A percentile compares a stretch with the other conserved stretches of the same genome.
These are phyloP conservation scores for Rehmannia glutinosa DNA, from an alignment of 257 asterid species.

Conservation along the genomic window DNA sequence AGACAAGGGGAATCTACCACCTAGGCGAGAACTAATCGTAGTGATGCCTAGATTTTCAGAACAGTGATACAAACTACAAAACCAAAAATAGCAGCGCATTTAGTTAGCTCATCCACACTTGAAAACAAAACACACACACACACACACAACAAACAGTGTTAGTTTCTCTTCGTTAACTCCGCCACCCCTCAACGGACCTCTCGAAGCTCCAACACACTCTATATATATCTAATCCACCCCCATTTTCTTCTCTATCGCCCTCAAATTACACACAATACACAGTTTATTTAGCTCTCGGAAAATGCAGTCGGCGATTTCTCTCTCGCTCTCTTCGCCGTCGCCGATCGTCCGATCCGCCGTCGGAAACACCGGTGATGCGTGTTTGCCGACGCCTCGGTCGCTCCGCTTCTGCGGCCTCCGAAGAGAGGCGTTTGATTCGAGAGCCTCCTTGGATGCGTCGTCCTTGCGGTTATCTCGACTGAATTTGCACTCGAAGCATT, in stretches of 20 bases:
- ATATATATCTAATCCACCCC: neutral
- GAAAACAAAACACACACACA: neutral
- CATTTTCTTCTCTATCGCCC: neutral
- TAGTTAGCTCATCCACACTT: neutral
- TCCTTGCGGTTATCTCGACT: constrained; percentile 32
- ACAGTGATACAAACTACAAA: too few species aligned
- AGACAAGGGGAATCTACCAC: too few species aligned
- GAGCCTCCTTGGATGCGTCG: constrained; percentile 25
- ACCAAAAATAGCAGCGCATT: neutral
- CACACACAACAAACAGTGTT: too few species aligned
- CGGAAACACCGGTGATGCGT: constrained; percentile 21
- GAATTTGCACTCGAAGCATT: constrained; percentile 21
- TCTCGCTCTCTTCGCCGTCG: constrained; percentile 51
- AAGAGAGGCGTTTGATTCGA: constrained; percentile 51
- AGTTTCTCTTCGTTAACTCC: constrained; percentile 59
- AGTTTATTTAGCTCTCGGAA: neutral
- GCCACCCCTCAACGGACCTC: constrained; percentile 62
- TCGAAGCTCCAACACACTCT: constrained; percentile 39
- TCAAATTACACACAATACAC: constrained; percentile 11
- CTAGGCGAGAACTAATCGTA: too few species aligned
- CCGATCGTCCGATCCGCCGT: constrained; percentile 41
- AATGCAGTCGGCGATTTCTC: constrained; percentile 70
- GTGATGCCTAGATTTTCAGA: too few species aligned
- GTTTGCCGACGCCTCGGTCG: constrained; percentile 46
- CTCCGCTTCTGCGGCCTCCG: constrained; percentile 84